A percentile compares a stretch with the other conserved stretches of the same genome.
phyloP scores from a whole-genome alignment of 2,329 filamentous ascomycete genomes.

The Exophiala aquamarina region DNA sequence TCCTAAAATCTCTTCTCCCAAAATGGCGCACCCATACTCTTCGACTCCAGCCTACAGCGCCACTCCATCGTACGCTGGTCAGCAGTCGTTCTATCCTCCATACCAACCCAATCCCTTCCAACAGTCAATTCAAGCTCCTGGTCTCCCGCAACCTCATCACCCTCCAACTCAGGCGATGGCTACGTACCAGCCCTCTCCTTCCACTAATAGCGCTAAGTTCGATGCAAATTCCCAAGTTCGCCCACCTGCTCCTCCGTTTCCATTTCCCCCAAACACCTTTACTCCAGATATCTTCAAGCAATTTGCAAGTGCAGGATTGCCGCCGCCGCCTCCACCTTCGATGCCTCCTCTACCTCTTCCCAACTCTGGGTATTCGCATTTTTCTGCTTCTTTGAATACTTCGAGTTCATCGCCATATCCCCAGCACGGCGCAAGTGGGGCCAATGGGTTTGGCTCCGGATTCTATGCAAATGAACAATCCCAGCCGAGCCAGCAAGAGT shows the following conservation, averaged over 20 bases:
- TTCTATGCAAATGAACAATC: slow-evolving; percentile 11
- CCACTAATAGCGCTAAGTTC: slow-evolving; percentile 15
- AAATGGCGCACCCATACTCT: slow-evolving; percentile 40
- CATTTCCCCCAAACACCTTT: slow-evolving; percentile 26
- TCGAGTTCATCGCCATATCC: slow-evolving; percentile 17
- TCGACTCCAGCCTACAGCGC: slow-evolving; percentile 30
- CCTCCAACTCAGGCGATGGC: slow-evolving; percentile 1
- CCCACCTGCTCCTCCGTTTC: slow-evolving; percentile 28
- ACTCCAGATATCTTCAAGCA: slow-evolving; percentile 27
- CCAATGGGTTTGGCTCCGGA: slow-evolving; percentile 5
- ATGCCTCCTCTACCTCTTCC: slow-evolving; percentile 21
- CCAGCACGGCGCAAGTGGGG: slow-evolving; percentile 11
- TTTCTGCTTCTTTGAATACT: slow-evolving; percentile 15
- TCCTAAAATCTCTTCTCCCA: slow-evolving; percentile 9
- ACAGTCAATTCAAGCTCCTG: slow-evolving; percentile 25
- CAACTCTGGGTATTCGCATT: slow-evolving; percentile 20
- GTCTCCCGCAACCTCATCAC: slow-evolving; percentile 16
- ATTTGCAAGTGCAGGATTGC: slow-evolving; percentile 21
- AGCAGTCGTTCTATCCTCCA: slow-evolving; percentile 30
- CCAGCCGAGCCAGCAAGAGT: slow-evolving; percentile 7
- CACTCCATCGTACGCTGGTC: slow-evolving; percentile 30
- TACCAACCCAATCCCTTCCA: slow-evolving; percentile 27
- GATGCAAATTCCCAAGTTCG: slow-evolving; percentile 25
- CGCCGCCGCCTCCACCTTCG: slow-evolving; percentile 21
- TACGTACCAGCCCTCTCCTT: slow-evolving; percentile 13